These are phyloP conservation scores for Tuber calosporum DNA, from an alignment of 495 filamentous ascomycete genomes.

Conservation along the genomic window DNA sequence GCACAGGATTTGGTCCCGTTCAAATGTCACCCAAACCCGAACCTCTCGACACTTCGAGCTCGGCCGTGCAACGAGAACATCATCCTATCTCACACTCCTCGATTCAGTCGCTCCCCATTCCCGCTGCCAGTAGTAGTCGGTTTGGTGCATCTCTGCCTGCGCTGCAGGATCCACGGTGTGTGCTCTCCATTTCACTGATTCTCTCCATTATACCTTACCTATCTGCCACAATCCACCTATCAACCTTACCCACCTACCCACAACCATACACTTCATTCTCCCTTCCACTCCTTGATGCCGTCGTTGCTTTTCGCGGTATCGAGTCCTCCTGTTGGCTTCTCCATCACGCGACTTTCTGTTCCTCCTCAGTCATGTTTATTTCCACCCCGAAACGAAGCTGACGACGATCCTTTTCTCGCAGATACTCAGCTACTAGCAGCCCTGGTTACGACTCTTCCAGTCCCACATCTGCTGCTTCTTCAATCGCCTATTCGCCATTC, in stretches of 20 bases:
- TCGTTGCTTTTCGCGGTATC: conserved; percentile 27
- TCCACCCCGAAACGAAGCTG: conserved; percentile 24
- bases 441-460: conserved; percentile 41
- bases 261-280: conserved; percentile 3
- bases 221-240: conserved; percentile 7
- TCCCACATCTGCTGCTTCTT: conserved; percentile 39
- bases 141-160: conserved; percentile 41
- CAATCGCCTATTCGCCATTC: conserved; percentile 39
- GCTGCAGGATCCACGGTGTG: conserved; percentile 40
- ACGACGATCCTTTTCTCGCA: conserved; percentile 23
- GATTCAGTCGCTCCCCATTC: conserved; percentile 42
- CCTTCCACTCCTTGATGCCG: conserved; percentile 21
- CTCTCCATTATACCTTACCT: conserved; percentile 5
- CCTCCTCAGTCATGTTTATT: conserved; percentile 31
- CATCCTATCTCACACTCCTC: conserved; percentile 41
- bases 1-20: conserved; percentile 42
- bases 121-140: conserved; percentile 38
- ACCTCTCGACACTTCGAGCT: conserved; percentile 40
- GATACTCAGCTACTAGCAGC: conserved; percentile 40
- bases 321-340: conserved; percentile 30
- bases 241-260: neutral
- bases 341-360: conserved; percentile 36
- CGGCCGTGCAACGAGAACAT: conserved; percentile 40
- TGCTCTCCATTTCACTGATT: conserved; percentile 23
- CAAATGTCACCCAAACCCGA: conserved; percentile 42